Conservation (phyloP, 306 rosid species). For the Macrotyloma uniflorum region DNA sequence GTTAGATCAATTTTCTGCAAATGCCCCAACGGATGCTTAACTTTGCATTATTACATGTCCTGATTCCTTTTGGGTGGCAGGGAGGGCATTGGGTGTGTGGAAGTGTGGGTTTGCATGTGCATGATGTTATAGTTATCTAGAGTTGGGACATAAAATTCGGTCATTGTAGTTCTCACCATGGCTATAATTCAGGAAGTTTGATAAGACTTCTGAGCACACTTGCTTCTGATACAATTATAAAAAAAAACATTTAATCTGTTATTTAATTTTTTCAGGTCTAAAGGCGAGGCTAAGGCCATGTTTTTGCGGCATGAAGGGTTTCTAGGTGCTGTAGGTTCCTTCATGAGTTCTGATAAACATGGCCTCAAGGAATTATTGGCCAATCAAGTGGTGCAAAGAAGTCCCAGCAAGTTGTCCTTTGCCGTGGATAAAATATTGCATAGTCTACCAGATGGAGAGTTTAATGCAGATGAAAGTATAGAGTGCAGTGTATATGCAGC, state of each 20-base stretch:
- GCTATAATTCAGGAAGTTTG: slow-evolving; percentile 26
- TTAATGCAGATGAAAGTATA: slow-evolving; percentile 70
- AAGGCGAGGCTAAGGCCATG: slow-evolving; percentile 95
- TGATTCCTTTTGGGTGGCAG: background rate
- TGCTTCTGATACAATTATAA: slow-evolving; percentile 6
- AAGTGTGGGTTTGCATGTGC: background rate
- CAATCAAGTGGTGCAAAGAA: slow-evolving; percentile 49
- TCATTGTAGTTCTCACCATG: background rate
- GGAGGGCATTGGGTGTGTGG: background rate
- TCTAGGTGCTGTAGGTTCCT: slow-evolving; percentile 94
- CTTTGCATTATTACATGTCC: background rate
- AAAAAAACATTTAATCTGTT: background rate
- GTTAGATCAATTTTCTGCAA: slow-evolving; percentile 12
- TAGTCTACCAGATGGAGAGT: slow-evolving; percentile 48
- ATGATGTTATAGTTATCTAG: background rate
- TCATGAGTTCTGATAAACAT: slow-evolving; percentile 72
- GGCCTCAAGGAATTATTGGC: slow-evolving; percentile 59
- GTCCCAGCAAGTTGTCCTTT: slow-evolving; percentile 45
- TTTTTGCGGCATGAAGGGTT: slow-evolving; percentile 93
- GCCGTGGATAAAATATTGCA: slow-evolving; percentile 48
- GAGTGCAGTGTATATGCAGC: slow-evolving; percentile 70
- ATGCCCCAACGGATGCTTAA: background rate
- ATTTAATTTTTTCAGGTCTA: slow-evolving; percentile 64
- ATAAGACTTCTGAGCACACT: background rate
- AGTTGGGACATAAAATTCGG: background rate